Evolutionary conservation across 2,329 filamentous ascomycete species (phyloP), one percentile per base, ranked within the genome.

Genomic region (Diaporthe sp.): DNA sequence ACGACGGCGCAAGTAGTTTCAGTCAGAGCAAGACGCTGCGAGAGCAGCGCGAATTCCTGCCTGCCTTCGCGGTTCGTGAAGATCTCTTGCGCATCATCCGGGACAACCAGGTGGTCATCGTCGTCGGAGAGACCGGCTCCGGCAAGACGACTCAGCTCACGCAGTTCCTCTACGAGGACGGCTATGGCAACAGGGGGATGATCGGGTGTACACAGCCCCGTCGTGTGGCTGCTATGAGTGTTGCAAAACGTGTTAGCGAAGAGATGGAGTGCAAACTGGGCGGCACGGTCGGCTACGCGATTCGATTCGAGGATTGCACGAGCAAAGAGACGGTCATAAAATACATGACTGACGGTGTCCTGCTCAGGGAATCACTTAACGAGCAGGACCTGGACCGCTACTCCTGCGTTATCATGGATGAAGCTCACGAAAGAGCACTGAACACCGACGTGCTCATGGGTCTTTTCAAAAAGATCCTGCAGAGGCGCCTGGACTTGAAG

Each of bases 351-450:
- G 97, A 99, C 81, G 97, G 97, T 87, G 95, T 99, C 31, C 87
- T 99, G 60, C 90, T 99, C 44, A 91, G 97, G 86, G 97, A 99
- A 82, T 98, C 95, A 8, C 88, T 99, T 15, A 96, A 95, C 76
- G 96, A 98, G 83, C 92, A 94, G 9, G 96, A 99, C 83, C 88
- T 99, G 61, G 97, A 98, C 84, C 94, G 95, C 78, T 99, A 99
- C 83, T 98, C 96, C 19, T 98, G 96, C 83, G 95, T 99, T 80
- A 99, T 99, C 84, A 99, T 99, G 97, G 97, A 99, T 82, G 97
- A 99, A 86, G 97, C 97, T 6, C 97, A 99, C 89, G 97, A 99
- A 84, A 91, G 97, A 83, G 96, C 97, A 1, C 86, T 99, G 68
- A 98, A 99, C 82, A 99, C 97, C 0, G 97, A 99, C 83, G 96